Evolutionary conservation across 208 protist species (phyloP), one percentile per base, ranked within the genome.

Genomic region (Crithidia acanthocephali): DNA sequence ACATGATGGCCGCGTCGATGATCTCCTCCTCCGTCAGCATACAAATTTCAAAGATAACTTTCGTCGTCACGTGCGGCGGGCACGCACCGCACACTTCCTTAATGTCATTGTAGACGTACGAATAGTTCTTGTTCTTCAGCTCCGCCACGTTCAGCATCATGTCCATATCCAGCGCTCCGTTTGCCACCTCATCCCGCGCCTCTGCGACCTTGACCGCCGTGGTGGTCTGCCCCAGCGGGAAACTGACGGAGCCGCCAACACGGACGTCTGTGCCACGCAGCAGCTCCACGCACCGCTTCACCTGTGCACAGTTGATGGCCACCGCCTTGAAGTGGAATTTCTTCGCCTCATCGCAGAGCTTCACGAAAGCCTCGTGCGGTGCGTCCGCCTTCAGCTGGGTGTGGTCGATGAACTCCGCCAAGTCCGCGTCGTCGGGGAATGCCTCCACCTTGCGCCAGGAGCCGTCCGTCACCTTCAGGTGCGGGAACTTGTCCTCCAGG

Each of bases 11-110:
- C 22, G 77, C 76, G 70, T 98, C 97, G 48, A 98, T 91, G 64
- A 98, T 97, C 68, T 98, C 80, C 51, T 97, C 90, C 18, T 87
- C 71, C 2, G 79, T 85, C 23, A 98, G 75, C 13, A 97, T 81
- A 67, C 95, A 97, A 1, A 89, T 97, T 65, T 99, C 97, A 35
- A 99, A 80, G 59, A 99, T 99, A 1, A 99, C 96, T 50, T 97
- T 97, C 20, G 76, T 77, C 25, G 79, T 87, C 22, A 70, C 88
- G 28, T 74, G 48, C 0, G 67, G 47, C 3, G 60, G 68, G 66
- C 85, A 87, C 2, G 84, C 86, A 23, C 71, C 64, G 9, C 83
- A 70, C 23, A 98, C 87, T n/a, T 62, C 76, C 51, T 86, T 81
- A 57, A 99, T 94, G 65, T 99, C 97, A 0, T 76, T 68, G 67